These are phyloP conservation scores for Cladorrhinum samala DNA, from an alignment of 495 filamentous ascomycete species.

Conservation along the genomic window DNA sequence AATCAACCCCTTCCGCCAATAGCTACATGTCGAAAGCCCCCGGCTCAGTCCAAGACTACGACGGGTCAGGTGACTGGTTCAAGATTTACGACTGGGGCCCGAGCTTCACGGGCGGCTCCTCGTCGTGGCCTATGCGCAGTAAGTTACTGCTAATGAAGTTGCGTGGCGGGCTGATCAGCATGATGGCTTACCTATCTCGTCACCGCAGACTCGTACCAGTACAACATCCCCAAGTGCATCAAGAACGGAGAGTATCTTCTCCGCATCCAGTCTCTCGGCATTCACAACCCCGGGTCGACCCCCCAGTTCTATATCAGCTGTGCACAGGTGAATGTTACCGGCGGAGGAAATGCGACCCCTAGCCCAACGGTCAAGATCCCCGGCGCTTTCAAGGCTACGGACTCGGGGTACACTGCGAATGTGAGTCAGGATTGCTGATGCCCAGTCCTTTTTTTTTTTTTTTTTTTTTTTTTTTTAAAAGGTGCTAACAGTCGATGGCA, in stretches of 20 bases:
- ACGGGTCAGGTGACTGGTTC: slow-evolving; percentile 51
- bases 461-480: no score
- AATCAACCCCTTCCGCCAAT: no score
- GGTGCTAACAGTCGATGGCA: slow-evolving; percentile 18
- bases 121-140: slow-evolving; percentile 40
- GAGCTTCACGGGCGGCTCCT: slow-evolving; percentile 26
- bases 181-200: neutral
- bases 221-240: slow-evolving; percentile 49
- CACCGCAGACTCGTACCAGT: slow-evolving; percentile 38
- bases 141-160: no score
- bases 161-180: no score
- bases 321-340: slow-evolving; percentile 52
- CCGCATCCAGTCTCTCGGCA: slow-evolving; percentile 54
- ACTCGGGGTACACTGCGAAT: slow-evolving; percentile 49
- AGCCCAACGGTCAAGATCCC: slow-evolving; percentile 45
- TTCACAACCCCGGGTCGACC: slow-evolving; percentile 50
- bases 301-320: slow-evolving; percentile 53
- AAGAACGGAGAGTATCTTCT: slow-evolving; percentile 56
- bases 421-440: slow-evolving; percentile 16
- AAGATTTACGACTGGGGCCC: slow-evolving; percentile 47
- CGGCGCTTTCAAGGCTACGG: slow-evolving; percentile 48
- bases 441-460: no score
- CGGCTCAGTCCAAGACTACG: slow-evolving; percentile 33
- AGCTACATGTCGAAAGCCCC: slow-evolving; percentile 50
- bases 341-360: slow-evolving; percentile 43